Conservation (phyloP, 2,329 filamentous ascomycete species). For the Phyllosticta paracitricarpa region DNA sequence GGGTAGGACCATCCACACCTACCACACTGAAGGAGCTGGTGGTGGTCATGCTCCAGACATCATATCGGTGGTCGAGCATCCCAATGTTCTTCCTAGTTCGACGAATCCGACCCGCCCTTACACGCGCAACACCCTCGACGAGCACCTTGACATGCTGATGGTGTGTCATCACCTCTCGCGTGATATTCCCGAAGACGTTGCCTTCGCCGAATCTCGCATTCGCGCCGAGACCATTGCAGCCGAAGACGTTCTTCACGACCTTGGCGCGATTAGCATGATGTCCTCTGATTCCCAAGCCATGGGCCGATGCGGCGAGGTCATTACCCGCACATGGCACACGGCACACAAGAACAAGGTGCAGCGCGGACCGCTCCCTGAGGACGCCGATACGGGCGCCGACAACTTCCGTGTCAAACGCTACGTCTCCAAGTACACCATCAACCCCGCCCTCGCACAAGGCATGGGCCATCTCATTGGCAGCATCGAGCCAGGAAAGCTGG, state of each 20-base stretch:
- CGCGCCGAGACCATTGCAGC: slow-evolving; percentile 93
- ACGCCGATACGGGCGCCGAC: slow-evolving; percentile 68
- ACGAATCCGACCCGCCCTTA: slow-evolving; percentile 90
- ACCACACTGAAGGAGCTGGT: slow-evolving; percentile 92
- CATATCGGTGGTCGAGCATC: slow-evolving; percentile 81
- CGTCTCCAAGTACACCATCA: slow-evolving; percentile 92
- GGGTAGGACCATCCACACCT: slow-evolving; percentile 83
- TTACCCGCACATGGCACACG: slow-evolving; percentile 91
- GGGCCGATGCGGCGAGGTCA: slow-evolving; percentile 90
- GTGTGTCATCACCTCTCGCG: slow-evolving; percentile 90
- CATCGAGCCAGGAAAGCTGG: slow-evolving; percentile 79
- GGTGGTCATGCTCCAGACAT: slow-evolving; percentile 95
- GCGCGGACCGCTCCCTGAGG: slow-evolving; percentile 65
- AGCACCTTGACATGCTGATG: slow-evolving; percentile 98
- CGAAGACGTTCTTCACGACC: slow-evolving; percentile 89
- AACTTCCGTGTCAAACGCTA: slow-evolving; percentile 91
- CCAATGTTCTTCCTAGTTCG: slow-evolving; percentile 79
- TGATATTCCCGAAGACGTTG: slow-evolving; percentile 90
- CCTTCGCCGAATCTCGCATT: slow-evolving; percentile 90
- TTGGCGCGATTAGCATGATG: slow-evolving; percentile 97
- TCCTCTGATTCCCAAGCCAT: slow-evolving; percentile 91
- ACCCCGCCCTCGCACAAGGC: slow-evolving; percentile 83
- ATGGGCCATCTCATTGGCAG: slow-evolving; percentile 82
- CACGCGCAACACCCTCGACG: slow-evolving; percentile 85
- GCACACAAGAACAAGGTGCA: slow-evolving; percentile 94